Base-by-base conservation (phyloP, 2,329 filamentous ascomycete species). In the Colletotrichum abscissum region DNA sequence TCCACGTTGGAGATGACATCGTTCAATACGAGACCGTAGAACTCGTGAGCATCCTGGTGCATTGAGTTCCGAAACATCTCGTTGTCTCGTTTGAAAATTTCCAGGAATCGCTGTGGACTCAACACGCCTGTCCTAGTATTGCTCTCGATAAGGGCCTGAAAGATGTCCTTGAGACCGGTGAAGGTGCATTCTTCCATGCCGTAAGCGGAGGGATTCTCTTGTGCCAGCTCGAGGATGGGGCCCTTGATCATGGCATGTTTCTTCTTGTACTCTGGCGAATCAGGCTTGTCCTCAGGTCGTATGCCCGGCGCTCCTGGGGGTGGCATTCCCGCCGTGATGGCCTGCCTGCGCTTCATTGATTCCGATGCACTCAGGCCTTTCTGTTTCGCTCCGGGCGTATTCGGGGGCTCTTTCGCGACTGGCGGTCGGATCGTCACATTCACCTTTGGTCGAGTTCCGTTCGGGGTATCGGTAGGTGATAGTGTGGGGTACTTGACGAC, bases 1-100 rank as follows among this genome's bases (percentile, higher is more conserved):
- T 99, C 97, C 30, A 99, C 95, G 79, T 96, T 97, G 60, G 95
- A 91, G 65, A 99, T 96, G 42, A 99, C 94, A 80, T 98, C 94
- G 82, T 99, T 99, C n/a, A 99, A 87, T 2, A 99, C 88, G 38
- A 98, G 86, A 73, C 97, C 97, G 78, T 98, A 91, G 77, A 99
- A 99, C 80, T 99, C 97, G 82, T 99, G 97, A 1, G 97, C 97
- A 81, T 99, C 97, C 81, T 99, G 97, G 82, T 99, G 97, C 94
- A 98, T 98, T 4, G 95, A 94, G 52, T 95, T 96, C 72, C 95
- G 92, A 79, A 99, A 99, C 93, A 98, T 95, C 82, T 99, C 97
- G 81, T 99, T 97, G 78, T 98, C 95, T 75, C 94, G 91, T 80
- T 95, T 94, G 79, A 99, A 91, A 30, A 98, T 95, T 80, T 99